Conservation (phyloP, 768 basidiomycete genomes). For the Psilocybe subaeruginosa region DNA sequence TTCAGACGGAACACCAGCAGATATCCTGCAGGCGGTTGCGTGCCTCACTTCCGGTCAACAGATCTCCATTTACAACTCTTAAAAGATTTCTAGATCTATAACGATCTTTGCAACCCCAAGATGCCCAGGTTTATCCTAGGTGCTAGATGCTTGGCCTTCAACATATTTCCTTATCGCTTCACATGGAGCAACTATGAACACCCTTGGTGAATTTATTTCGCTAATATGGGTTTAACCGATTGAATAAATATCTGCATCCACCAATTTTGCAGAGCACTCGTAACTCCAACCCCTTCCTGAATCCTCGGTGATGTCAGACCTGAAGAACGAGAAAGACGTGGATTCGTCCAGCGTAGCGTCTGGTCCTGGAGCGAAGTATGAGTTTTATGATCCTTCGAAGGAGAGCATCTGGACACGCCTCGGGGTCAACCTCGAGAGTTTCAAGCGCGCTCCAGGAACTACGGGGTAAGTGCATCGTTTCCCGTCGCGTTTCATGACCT, state of each 20-base stretch:
- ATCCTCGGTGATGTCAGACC: constrained; percentile 24
- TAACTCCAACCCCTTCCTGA: constrained; percentile 4
- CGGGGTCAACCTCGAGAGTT: constrained; percentile 44
- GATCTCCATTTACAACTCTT: neutral
- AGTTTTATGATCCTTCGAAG: constrained; percentile 51
- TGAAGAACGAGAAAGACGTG: constrained; percentile 35
- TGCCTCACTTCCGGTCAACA: neutral
- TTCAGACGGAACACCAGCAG: too few relatives aligned
- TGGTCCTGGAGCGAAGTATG: constrained; percentile 26
- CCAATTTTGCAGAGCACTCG: neutral
- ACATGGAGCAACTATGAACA: neutral
- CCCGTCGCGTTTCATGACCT: neutral
- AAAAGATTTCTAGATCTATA: neutral
- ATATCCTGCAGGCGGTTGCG: neutral
- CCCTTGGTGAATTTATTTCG: neutral
- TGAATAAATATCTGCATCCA: constrained; percentile 19
- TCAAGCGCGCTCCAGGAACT: constrained; percentile 49
- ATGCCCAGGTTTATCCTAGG: neutral
- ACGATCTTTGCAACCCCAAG: neutral
- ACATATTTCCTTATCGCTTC: constrained; percentile 1
- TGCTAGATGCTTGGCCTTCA: neutral
- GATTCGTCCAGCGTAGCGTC: constrained; percentile 35
- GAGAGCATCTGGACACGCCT: constrained; percentile 47
- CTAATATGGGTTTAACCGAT: constrained; percentile 4
- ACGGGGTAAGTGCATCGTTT: constrained; percentile 39